Conservation (phyloP, 176 grass and related monocot genomes). For the Carex scoparia region DNA sequence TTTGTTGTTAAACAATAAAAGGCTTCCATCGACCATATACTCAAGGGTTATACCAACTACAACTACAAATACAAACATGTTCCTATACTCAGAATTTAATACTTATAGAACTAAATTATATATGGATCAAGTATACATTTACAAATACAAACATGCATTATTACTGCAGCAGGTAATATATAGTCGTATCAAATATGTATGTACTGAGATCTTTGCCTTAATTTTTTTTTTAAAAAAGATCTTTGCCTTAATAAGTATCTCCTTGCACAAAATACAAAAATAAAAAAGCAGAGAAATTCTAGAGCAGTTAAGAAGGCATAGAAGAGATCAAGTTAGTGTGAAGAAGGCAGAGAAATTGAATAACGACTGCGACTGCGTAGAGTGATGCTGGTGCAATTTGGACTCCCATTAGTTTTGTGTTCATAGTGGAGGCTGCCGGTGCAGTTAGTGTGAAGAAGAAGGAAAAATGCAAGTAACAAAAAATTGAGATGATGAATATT, state of each 20-base stretch:
- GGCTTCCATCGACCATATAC: too few relatives aligned
- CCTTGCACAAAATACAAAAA: constrained; percentile 58
- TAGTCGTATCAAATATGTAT: background rate
- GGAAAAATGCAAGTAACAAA: constrained; percentile 40
- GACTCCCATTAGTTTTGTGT: constrained; percentile 23
- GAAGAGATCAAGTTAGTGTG: constrained; percentile 67
- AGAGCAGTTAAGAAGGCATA: constrained; percentile 43
- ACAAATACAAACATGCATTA: background rate
- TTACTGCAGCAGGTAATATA: background rate
- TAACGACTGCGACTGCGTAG: constrained; percentile 50
- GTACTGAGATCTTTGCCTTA: background rate
- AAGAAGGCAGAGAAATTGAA: too few relatives aligned
- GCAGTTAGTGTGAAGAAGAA: constrained; percentile 53
- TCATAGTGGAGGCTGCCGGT: constrained; percentile 54
- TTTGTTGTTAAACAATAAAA: too few relatives aligned
- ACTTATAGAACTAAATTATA: too few relatives aligned
- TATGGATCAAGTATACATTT: background rate
- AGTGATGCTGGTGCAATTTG: constrained; percentile 52
- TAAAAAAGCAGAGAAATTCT: constrained; percentile 44
- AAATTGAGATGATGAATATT: constrained; percentile 39
- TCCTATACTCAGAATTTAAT: too few relatives aligned
- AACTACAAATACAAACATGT: too few relatives aligned
- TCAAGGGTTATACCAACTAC: too few relatives aligned
- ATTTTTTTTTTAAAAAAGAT: background rate
- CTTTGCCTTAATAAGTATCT: constrained; percentile 28